Conservation (phyloP, 331 rosid species). For the Rosa hybrid region DNA sequence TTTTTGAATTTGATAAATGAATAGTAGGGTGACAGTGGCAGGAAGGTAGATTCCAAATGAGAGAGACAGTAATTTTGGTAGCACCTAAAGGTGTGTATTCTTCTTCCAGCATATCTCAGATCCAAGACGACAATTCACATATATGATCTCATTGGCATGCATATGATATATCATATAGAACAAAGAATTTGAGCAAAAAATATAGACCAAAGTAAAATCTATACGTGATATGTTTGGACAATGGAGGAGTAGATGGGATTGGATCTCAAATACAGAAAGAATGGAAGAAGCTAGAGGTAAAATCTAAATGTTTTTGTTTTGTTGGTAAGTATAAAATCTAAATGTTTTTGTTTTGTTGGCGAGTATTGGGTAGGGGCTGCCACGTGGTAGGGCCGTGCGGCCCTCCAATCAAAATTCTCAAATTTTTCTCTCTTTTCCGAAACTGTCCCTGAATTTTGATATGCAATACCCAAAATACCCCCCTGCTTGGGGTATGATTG, state of each 20-base stretch:
- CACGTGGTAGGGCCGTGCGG: too few species aligned
- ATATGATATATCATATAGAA: background rate
- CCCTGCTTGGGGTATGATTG: too few species aligned
- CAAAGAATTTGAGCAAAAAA: background rate
- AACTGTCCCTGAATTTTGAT: too few species aligned
- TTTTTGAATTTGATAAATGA: background rate
- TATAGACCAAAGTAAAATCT: background rate
- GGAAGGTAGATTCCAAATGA: constrained; percentile 11
- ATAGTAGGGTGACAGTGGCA: background rate
- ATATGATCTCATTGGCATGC: background rate
- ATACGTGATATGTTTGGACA: constrained; percentile 17
- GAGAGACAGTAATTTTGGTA: constrained; percentile 4
- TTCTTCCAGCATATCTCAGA: background rate
- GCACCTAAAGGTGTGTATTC: background rate
- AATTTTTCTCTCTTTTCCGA: too few species aligned
- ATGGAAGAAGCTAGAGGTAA: constrained; percentile 8
- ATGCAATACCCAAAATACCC: too few species aligned
- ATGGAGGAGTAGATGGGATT: constrained; percentile 12
- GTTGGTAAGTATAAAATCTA: background rate
- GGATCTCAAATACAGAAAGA: constrained; percentile 2
- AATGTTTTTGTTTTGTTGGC: constrained; percentile 3
- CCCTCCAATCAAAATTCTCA: too few species aligned
- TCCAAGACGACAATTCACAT: constrained; percentile 11
- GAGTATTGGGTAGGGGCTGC: background rate
- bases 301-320: constrained; percentile 2